phyloP scores from a whole-genome alignment of 2,329 filamentous ascomycete species.

The Pseudopithomyces chartarum region DNA sequence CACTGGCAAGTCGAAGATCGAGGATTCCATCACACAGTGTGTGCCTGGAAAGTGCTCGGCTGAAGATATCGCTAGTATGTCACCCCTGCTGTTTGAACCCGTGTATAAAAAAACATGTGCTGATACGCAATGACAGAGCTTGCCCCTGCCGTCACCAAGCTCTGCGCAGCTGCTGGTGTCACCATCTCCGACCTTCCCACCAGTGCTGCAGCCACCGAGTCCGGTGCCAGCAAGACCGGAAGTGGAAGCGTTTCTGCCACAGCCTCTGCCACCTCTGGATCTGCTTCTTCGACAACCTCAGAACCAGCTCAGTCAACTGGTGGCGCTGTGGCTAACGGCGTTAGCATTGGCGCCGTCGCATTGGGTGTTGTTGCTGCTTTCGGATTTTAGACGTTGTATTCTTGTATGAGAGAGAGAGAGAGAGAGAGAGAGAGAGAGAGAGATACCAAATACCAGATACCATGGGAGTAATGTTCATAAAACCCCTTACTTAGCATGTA shows the following conservation, averaged over 20 bases:
- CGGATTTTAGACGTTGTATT: background rate
- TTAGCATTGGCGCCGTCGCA: slow-evolving; percentile 28
- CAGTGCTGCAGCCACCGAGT: slow-evolving; percentile 13
- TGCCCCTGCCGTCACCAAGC: slow-evolving; percentile 25
- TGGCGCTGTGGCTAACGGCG: slow-evolving; percentile 23
- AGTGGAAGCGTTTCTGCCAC: slow-evolving; percentile 6
- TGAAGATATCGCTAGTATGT: slow-evolving; percentile 47
- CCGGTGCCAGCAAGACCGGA: slow-evolving; percentile 8
- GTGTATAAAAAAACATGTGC: background rate
- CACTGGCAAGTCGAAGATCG: slow-evolving; percentile 43
- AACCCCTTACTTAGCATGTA: background rate
- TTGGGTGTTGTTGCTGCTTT: slow-evolving; percentile 23
- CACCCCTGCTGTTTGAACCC: background rate
- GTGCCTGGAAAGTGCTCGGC: slow-evolving; percentile 44
- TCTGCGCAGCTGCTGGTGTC: slow-evolving; percentile 37
- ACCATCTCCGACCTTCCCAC: slow-evolving; percentile 29
- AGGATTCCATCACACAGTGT: slow-evolving; percentile 47
- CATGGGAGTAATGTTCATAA: no score
- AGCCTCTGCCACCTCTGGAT: background rate
- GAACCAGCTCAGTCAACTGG: slow-evolving; percentile 20
- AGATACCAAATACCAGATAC: no score
- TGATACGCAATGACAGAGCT: slow-evolving; percentile 16
- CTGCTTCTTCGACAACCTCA: slow-evolving; percentile 7
- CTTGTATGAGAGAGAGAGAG: background rate
- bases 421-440: no score